phyloP scores from a whole-genome alignment of 2,329 filamentous ascomycete species.

The Lizonia empirigonia region DNA sequence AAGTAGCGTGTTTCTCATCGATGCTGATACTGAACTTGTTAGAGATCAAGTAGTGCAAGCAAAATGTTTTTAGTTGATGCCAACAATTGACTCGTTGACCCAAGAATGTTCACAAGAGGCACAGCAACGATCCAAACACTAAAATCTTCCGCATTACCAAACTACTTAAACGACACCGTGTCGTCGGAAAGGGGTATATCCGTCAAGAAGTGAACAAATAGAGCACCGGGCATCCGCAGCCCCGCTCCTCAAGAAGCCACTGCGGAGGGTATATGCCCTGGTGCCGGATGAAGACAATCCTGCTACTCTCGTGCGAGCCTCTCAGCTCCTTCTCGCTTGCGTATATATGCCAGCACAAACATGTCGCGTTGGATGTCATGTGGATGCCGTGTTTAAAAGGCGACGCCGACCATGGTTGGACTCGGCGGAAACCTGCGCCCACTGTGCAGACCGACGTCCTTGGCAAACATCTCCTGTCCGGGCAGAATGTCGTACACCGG shows the following conservation, averaged over 20 bases:
- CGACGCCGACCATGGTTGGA: conserved; percentile 40
- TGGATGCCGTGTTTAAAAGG: conserved; percentile 37
- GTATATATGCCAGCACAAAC: not conserved
- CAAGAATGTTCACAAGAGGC: no score
- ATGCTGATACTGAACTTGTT: no score
- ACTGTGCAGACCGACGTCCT: conserved; percentile 22
- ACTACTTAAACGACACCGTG: not conserved
- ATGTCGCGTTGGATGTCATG: no score
- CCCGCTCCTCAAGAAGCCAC: not conserved
- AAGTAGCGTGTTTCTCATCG: no score
- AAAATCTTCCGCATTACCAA: no score
- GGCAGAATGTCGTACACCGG: conserved; percentile 35
- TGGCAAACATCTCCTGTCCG: conserved; percentile 40
- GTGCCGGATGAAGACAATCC: no score
- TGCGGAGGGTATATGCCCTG: conserved; percentile 14
- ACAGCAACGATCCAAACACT: no score
- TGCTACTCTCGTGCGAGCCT: no score
- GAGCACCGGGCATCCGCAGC: conserved; percentile 5
- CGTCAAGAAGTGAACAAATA: conserved; percentile 12
- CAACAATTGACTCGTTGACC: no score
- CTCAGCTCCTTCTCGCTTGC: not conserved
- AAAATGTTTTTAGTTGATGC: no score
- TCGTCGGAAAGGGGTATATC: conserved; percentile 17
- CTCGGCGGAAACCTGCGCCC: conserved; percentile 20
- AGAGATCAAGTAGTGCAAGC: no score